These are phyloP conservation scores for Plasmodium malariae DNA, from an alignment of 169 alveolate genomes.

Conservation along the genomic window DNA sequence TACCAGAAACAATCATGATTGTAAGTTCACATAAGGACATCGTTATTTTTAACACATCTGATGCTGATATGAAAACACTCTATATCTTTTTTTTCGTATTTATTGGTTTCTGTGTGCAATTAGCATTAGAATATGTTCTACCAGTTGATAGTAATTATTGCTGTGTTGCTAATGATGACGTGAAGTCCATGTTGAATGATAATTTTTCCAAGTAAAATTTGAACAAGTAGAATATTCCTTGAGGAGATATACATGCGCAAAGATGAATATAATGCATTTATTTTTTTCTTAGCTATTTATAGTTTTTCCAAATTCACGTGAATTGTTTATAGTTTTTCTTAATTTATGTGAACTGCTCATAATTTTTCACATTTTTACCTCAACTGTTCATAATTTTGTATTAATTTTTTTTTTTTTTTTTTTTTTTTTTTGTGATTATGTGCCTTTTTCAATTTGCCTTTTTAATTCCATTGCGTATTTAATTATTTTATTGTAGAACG, in stretches of 20 bases:
- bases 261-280: no score
- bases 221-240: background rate
- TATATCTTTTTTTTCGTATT: slow-evolving; percentile 60
- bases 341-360: no score
- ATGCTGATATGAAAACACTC: slow-evolving; percentile 31
- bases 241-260: no score
- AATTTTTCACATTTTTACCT: no score
- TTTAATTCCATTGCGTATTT: background rate
- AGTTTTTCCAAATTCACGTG: no score
- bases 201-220: slow-evolving; percentile 24
- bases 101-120: slow-evolving; percentile 60
- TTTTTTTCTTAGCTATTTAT: no score
- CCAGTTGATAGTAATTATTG: slow-evolving; percentile 38
- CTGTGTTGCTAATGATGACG: slow-evolving; percentile 21
- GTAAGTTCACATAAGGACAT: slow-evolving; percentile 28
- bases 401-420: background rate
- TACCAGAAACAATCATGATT: slow-evolving; percentile 55
- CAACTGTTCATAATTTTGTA: no score
- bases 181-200: slow-evolving; percentile 15
- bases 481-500: slow-evolving; percentile 1
- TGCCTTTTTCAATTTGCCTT: background rate
- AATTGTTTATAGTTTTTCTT: no score
- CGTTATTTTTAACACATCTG: slow-evolving; percentile 20
- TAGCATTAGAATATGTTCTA: slow-evolving; percentile 58
- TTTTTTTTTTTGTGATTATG: background rate